Percentiles rank a stretch among this genome's conserved stretches.
phyloP scores from a whole-genome alignment of 768 basidiomycete species.

The Imleria badia region DNA sequence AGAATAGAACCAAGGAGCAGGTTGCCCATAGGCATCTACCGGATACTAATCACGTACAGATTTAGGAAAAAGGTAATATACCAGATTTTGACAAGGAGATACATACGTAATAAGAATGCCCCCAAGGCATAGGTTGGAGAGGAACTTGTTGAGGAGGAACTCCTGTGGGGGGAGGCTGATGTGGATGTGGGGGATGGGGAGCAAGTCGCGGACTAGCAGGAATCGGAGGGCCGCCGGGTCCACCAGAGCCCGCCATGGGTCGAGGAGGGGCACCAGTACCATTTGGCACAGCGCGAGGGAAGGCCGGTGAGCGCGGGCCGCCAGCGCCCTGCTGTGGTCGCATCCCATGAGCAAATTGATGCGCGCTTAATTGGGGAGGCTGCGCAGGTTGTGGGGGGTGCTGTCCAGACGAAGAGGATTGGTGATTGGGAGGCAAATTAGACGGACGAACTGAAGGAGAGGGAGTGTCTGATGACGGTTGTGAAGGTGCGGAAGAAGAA shows the following conservation, averaged over 20 bases:
- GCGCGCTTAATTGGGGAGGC: conserved; percentile 44
- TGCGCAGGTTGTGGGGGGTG: conserved; percentile 38
- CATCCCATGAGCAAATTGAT: conserved; percentile 50
- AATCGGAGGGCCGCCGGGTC: conserved; percentile 51
- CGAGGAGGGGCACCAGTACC: conserved; percentile 50
- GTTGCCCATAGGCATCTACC: conserved; percentile 49
- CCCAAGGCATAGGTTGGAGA: conserved; percentile 43
- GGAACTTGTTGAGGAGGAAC: conserved; percentile 47
- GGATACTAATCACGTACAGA: conserved; percentile 36
- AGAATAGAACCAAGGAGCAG: conserved; percentile 39
- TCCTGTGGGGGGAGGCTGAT: conserved; percentile 53
- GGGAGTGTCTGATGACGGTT: conserved; percentile 51
- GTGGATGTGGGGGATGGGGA: conserved; percentile 45
- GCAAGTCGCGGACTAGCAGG: conserved; percentile 67
- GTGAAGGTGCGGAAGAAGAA: conserved; percentile 40
- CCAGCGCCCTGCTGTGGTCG: conserved; percentile 47
- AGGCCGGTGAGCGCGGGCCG: conserved; percentile 67
- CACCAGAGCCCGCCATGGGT: conserved; percentile 48
- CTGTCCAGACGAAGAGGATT: conserved; percentile 37
- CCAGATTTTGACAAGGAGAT: not conserved
- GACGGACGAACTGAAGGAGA: conserved; percentile 58
- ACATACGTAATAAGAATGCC: conserved; percentile 63
- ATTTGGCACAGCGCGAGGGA: conserved; percentile 60
- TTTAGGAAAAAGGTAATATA: not conserved
- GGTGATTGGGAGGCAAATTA: conserved; percentile 49